Evolutionary conservation across 2,329 filamentous ascomycete species (phyloP), one percentile per base, ranked within the genome.

Genomic region (Xylariales sp.): DNA sequence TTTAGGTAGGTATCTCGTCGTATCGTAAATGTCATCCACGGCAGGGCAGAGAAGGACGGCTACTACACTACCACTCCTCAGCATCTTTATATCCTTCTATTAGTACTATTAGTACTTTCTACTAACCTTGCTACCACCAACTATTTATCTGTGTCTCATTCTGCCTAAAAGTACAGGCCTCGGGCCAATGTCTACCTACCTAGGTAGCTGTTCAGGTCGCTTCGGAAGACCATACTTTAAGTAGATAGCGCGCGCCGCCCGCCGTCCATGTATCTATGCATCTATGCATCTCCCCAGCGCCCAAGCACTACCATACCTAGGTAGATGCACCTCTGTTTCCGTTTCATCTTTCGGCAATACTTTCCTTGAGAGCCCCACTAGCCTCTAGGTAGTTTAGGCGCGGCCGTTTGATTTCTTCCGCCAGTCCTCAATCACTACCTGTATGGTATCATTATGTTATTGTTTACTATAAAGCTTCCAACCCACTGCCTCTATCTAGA

Each of bases 321-420:
- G 46, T 30, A 56, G 53, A 43, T 39, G 5, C 18, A 8, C 10
- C 34, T 65, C 57, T 72, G 65, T 68, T 65, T 71, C 67, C 58
- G 73, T 72, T 72, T 71, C 70, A 72, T 70, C 48, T 64, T 60
- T 72, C 71, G 66, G 68, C 62, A 65, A 68, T 68, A 69, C 68
- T 69, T 69, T 68, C 67, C 70, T 67, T 64, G n/a, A 54, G 66
- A 64, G 69, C 36, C 56, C 34, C 72, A 23, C 73, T 72, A 70
- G 67, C 49, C 23, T 48, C 23, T 23, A 23, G 23, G 23, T 23
- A 9, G 16, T n/a, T 32, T 9, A n/a, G 16, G 53, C 28, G 23
- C 32, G 43, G 61, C 67, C 65, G 71, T 72, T 72, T 72, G 67
- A 72, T 70, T 54, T 65, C 58, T 12, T 41, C 39, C 12, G 39